Base-by-base conservation (phyloP, 371 early-diverging fungal species). In the Encephalitozoon cuniculi region DNA sequence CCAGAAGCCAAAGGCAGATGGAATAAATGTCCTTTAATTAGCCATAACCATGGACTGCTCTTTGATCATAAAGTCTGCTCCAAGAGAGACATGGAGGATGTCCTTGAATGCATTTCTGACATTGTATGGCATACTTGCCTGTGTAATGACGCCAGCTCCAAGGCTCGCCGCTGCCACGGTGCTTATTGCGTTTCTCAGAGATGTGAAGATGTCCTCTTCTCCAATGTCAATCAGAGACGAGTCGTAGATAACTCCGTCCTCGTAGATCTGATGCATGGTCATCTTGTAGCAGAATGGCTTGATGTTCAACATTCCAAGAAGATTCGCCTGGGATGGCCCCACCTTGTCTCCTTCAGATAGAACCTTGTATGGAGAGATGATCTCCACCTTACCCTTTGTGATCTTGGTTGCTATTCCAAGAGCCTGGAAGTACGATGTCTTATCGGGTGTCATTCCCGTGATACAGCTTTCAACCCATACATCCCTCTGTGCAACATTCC, bases 361-460 rank as follows among this genome's bases (percentile, higher is more conserved):
- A 74, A 96, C 87, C 84, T 91, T 89, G 85, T 94, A 92, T 76
- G 94, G 93, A 86, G 89, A 89, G 83, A 93, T 90, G 85, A 99
- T 96, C 89, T 97, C 99, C 89, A 99, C 94, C 87, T 95, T 94
- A 92, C 97, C 97, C 91, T 94, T 94, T 79, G 95, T 91, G 90
- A 99, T 96, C 94, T 99, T 99, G 89, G 97, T 97, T 79, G 95
- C 93, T 88, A 98, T 93, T 88, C 95, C 94, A 80, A 97, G 89
- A 85, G 96, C 96, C 89, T 99, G 98, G 94, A 97, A 99, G 93
- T 96, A 96, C 76, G 93, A 91, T 83, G 97, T 97, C 92, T 96
- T 94, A 77, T 94, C 96, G 86, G 99, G 97, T 85, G 93, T 94
- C 92, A 97, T 94, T 85, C 96, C 94, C 79, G 99, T 99, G 90